A percentile compares a stretch with the other conserved stretches of the same genome.
Conservation (phyloP, 257 asterid species). For the Solanum appendiculatum region DNA sequence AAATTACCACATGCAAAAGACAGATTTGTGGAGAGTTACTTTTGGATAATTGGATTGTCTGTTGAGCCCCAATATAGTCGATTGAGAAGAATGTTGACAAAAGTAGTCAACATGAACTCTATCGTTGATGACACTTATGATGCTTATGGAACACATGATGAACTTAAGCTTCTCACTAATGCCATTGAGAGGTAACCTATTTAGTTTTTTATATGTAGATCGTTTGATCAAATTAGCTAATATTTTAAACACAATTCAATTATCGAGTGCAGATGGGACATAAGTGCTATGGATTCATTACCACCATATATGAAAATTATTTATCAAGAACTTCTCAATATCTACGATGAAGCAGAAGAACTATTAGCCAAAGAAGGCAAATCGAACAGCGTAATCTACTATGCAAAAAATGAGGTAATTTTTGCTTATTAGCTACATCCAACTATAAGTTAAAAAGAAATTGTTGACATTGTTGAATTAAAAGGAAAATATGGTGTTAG, state of each 20-base stretch:
- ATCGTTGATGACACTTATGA: neutral
- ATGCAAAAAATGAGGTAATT: neutral
- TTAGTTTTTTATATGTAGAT: neutral
- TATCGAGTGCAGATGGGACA: neutral
- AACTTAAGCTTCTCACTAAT: neutral
- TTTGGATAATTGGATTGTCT: slow-evolving; percentile 12
- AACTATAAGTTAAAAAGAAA: neutral
- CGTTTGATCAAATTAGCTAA: no score
- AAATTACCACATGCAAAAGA: slow-evolving; percentile 19
- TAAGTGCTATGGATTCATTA: neutral
- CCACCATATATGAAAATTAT: neutral
- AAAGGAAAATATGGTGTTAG: neutral
- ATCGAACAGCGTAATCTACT: neutral
- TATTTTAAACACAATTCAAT: no score
- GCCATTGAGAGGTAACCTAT: neutral
- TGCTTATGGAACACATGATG: neutral
- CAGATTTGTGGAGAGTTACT: slow-evolving; percentile 25
- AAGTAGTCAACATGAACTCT: neutral
- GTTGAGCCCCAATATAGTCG: slow-evolving; percentile 17
- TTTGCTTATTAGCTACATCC: neutral
- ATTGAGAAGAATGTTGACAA: slow-evolving; percentile 6
- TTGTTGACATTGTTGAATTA: neutral
- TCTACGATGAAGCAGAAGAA: neutral
- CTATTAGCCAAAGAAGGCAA: neutral
- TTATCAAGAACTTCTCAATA: neutral